A percentile compares a stretch with the other conserved stretches of the same genome.
Evolutionary conservation across 2,329 filamentous ascomycete genomes (phyloP).

Genomic region (Penicillium decumbens): DNA sequence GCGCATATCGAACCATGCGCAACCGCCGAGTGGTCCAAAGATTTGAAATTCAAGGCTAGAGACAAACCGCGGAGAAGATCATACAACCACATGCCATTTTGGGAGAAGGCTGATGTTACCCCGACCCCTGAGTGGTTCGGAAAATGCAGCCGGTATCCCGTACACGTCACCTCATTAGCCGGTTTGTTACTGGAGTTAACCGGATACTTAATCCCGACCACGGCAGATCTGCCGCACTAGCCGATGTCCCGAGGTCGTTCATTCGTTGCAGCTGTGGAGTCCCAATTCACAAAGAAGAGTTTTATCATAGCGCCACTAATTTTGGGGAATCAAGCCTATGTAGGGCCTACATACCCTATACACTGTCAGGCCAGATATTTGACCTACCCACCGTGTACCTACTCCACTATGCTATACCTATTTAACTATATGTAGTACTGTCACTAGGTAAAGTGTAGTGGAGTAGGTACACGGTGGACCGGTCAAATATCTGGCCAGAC

Average conservation of each 20-base stretch:
- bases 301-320: background rate
- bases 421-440: no score
- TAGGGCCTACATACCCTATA: no score
- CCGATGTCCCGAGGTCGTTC: background rate
- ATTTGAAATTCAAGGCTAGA: background rate
- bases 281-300: background rate
- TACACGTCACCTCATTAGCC: background rate
- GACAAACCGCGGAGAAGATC: background rate
- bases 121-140: background rate
- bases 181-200: background rate
- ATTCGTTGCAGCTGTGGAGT: background rate
- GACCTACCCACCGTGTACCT: no score
- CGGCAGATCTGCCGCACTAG: background rate
- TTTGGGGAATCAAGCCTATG: background rate
- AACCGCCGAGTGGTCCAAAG: background rate
- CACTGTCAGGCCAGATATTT: no score
- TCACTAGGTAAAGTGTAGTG: no score
- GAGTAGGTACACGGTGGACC: no score
- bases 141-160: background rate
- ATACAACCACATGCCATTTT: background rate
- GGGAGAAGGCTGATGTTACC: background rate
- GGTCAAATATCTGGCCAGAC: no score
- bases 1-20: background rate
- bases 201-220: constrained; percentile 3
- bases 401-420: no score